Evolutionary conservation across 768 basidiomycete genomes (phyloP), one percentile per base, ranked within the genome.

Genomic region (Chlorophyllum brunneum): DNA sequence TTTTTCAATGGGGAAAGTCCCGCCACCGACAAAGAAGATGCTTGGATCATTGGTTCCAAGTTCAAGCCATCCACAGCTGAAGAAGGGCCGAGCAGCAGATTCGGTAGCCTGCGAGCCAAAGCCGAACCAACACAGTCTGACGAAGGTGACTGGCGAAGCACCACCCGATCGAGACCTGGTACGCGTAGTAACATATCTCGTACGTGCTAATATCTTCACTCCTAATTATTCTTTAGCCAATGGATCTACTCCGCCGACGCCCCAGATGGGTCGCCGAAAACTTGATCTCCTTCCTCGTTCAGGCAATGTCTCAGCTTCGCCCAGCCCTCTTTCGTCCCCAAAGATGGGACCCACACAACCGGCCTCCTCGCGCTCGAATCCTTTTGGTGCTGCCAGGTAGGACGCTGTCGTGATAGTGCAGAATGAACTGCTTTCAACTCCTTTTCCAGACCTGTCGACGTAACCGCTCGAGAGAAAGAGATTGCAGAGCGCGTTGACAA

Each of bases 301-400:
- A 26, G 81, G 79, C 10, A 77, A 72, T 40, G 76, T 71, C 2
- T 92, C 92, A 15, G 75, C 81, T 8, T 76, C 77, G 10, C 79
- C 88, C 24, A 86, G 89, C 15, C 87, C 92, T 2, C 72, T 92
- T 38, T 83, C 87, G 0, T 91, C 90, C 6, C 90, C 89, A 0
- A 86, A 87, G 69, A 80, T 88, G 59, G 71, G 77, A 2, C 68
- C 77, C 51, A 69, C 75, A 13, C 65, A 72, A 45, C 55, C 73
- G 30, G 66, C 65, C 6, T 59, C 73, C 4, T 63, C 74, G 30
- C 70, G 81, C 30, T 63, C 86, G 54, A 93, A 79, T 65, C 95
- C 95, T 5, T 98, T 98, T 62, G 97, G 95, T 43, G 76, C 78
- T 48, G 95, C 95, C 30, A 86, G 72, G 89, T 90, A 59, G 43